Conservation (phyloP, 441 rosid species). For the Manihot esculenta region DNA sequence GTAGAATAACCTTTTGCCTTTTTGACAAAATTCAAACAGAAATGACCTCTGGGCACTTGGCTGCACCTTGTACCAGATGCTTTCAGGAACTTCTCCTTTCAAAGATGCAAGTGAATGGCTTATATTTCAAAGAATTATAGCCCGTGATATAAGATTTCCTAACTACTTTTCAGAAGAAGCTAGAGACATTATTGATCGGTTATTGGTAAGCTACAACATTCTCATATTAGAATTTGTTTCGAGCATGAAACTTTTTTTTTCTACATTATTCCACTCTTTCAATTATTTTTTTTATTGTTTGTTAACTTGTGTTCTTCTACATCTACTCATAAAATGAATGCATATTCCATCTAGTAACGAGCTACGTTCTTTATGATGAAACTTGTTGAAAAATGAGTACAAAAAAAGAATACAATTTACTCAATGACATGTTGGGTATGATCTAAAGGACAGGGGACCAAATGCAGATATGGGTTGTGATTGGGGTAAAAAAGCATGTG, state of each 20-base stretch:
- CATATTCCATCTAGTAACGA: background rate
- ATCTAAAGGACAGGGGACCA: background rate
- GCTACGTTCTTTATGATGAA: background rate
- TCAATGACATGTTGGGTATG: background rate
- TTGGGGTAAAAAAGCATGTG: background rate
- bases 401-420: background rate
- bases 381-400: background rate
- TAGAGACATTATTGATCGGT: conserved; percentile 79
- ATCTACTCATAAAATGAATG: background rate
- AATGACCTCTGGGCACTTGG: conserved; percentile 99
- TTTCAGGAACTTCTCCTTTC: conserved; percentile 99
- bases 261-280: background rate
- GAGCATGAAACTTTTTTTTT: background rate
- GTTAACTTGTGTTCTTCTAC: background rate
- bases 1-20: conserved; percentile 36
- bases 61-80: conserved; percentile 99
- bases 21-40: conserved; percentile 60
- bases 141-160: conserved; percentile 92
- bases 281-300: conserved; percentile 2
- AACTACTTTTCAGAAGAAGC: conserved; percentile 90
- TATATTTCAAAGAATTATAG: conserved; percentile 94
- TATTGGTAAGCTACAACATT: conserved; percentile 61
- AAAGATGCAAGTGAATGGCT: conserved; percentile 99
- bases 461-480: background rate
- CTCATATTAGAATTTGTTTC: conserved; percentile 7